Evolutionary conservation across 106 monocot species (phyloP), one percentile per base, ranked within the genome.

Genomic region (Gastrodia elata): DNA sequence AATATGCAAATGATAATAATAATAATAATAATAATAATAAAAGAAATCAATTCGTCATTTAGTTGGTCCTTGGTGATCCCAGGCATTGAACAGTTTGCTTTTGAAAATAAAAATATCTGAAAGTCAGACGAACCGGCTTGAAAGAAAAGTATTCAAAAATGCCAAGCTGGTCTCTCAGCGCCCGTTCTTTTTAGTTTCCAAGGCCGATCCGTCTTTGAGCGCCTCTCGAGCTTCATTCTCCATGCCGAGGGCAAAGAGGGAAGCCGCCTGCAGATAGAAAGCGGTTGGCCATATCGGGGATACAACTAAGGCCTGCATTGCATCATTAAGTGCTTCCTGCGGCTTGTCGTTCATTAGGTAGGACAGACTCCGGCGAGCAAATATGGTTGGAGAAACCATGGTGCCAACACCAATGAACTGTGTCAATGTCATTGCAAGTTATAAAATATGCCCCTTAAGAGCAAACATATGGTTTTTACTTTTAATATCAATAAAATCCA

Each of bases 331-430:
- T 39, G 88, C 88, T 82, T 84, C 71, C 34, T 88, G 75, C 20
- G 88, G 79, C 75, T 75, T 80, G 33, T 88, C 88, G 33, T 71
- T 82, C 88, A 88, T 88, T 64, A 88, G 75, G 68, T 84, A 82
- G 32, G 77, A 85, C 22, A 88, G 74, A 64, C 80, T 80, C 5
- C 88, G 82, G 5, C 88, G 80, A 11, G 82, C 85, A 39, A 80
- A 84, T 13, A 88, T 71, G 10, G 88, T 88, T 16, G 88, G 88
- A 36, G 88, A 88, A 74, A 85, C 81, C 96, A 97, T 97, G 14
- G 92, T 93, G 4, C 96, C 96, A 43, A 86, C 96, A 72, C 90
- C 96, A 64, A 92, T 88, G 79, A 97, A 97, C 96, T 97, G 84
- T 37, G 38, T 18, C 0, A 38, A 67, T 16, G 37, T n/a, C n/a